These are phyloP conservation scores for Penicillium sp. DNA, from an alignment of 2,329 filamentous ascomycete genomes.

Conservation along the genomic window DNA sequence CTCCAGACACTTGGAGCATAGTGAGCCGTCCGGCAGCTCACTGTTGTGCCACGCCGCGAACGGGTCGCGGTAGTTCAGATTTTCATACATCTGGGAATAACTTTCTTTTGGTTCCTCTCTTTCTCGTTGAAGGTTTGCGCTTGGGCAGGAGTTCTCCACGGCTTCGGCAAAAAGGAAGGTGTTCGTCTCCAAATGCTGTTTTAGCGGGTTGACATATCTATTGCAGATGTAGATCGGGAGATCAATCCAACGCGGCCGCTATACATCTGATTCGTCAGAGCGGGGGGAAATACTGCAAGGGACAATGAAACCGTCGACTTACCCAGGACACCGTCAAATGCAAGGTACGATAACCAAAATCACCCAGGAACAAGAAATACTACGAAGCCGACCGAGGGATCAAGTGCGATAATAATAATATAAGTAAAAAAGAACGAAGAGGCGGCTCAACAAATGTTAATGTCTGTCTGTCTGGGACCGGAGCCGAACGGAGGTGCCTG, in stretches of 20 bases:
- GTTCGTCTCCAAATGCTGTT: constrained; percentile 21
- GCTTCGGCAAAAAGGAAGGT: constrained; percentile 10
- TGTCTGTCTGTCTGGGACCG: constrained; percentile 7
- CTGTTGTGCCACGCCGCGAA: constrained; percentile 20
- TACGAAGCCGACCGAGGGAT: neutral
- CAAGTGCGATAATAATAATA: constrained; percentile 12
- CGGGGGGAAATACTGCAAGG: constrained; percentile 23
- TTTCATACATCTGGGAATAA: constrained; percentile 17
- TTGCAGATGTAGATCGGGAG: constrained; percentile 21
- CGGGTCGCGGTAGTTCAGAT: constrained; percentile 18
- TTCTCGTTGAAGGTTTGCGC: neutral
- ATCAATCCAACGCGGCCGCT: constrained; percentile 22
- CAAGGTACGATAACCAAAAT: constrained; percentile 21
- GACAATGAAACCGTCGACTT: constrained; percentile 17
- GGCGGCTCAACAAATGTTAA: constrained; percentile 4
- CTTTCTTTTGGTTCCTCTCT: constrained; percentile 4
- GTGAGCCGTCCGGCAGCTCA: constrained; percentile 29
- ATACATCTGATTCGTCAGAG: constrained; percentile 28
- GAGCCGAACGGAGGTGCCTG: constrained; percentile 14
- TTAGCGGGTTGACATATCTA: constrained; percentile 34
- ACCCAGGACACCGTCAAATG: constrained; percentile 23
- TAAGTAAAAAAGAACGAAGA: constrained; percentile 6
- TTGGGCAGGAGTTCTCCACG: constrained; percentile 3
- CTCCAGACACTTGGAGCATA: constrained; percentile 25
- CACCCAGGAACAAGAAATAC: neutral